Conservation (phyloP, 805 yeast genomes). For the Kodamaea nitidulidarum region DNA sequence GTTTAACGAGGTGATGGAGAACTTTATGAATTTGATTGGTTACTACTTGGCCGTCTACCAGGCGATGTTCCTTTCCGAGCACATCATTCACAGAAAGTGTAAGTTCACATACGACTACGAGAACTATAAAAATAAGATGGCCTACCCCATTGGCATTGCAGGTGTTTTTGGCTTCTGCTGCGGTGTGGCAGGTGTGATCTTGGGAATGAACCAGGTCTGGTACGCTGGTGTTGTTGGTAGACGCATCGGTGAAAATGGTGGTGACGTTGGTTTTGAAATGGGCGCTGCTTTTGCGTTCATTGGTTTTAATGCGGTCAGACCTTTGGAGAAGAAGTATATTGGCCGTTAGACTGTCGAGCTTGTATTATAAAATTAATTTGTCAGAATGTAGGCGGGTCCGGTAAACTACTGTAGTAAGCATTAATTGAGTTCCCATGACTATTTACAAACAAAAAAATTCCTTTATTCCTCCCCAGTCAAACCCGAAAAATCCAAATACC, state of each 20-base stretch:
- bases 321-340: conserved; percentile 60
- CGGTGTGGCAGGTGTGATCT: conserved; percentile 80
- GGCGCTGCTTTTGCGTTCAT: conserved; percentile 64
- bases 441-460: no score
- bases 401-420: no score
- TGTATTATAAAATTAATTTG: not conserved
- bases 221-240: conserved; percentile 67
- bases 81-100: conserved; percentile 70
- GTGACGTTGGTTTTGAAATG: conserved; percentile 84
- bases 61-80: conserved; percentile 74
- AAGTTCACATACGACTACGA: conserved; percentile 60
- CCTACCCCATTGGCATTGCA: conserved; percentile 73
- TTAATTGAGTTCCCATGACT: no score
- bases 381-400: no score
- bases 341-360: conserved; percentile 38
- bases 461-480: conserved; percentile 2
- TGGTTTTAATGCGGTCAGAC: conserved; percentile 55
- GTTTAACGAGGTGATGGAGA: conserved; percentile 67
- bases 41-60: conserved; percentile 87
- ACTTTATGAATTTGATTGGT: conserved; percentile 88
- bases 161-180: conserved; percentile 74
- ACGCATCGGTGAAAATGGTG: conserved; percentile 64
- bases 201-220: conserved; percentile 89
- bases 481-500: conserved; percentile 13
- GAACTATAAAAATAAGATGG: conserved; percentile 52